A percentile compares a stretch with the other conserved stretches of the same genome.
Conservation (phyloP, 1,284 basidiomycete genomes). For the Boletellus sp. region DNA sequence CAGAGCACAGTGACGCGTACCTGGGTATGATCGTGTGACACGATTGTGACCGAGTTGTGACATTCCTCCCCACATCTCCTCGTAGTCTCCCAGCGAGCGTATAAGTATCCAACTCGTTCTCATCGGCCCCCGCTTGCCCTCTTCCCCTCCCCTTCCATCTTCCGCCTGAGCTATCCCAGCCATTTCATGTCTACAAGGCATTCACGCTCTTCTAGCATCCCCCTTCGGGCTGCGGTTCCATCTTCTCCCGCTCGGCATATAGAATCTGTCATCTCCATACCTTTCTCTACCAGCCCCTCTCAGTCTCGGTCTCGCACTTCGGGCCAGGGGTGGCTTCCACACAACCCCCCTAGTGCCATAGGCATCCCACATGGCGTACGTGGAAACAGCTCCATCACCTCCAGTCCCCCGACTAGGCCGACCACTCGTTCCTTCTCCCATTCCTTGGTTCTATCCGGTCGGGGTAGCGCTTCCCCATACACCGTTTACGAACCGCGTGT, state of each 20-base stretch:
- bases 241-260: conserved; percentile 52
- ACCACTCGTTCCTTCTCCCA: conserved; percentile 36
- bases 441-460: conserved; percentile 21
- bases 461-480: conserved; percentile 23
- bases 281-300: conserved; percentile 42
- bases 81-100: conserved; percentile 1
- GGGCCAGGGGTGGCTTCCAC: conserved; percentile 30
- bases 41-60: conserved; percentile 26
- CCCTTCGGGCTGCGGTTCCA: conserved; percentile 47
- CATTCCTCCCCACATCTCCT: conserved; percentile 15
- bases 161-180: background rate
- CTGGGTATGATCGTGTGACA: conserved; percentile 17
- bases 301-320: conserved; percentile 36
- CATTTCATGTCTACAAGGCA: conserved; percentile 47
- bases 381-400: conserved; percentile 29
- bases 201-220: conserved; percentile 60
- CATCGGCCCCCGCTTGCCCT: background rate
- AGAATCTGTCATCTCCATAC: conserved; percentile 60
- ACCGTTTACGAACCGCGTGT: conserved; percentile 60
- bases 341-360: conserved; percentile 28
- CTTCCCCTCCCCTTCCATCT: background rate
- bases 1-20: conserved; percentile 29
- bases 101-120: conserved; percentile 15
- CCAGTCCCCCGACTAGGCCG: conserved; percentile 39
- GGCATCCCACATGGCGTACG: conserved; percentile 36